These are phyloP conservation scores for Gaillardinia entomophila DNA, from an alignment of 805 yeast genomes.

Conservation along the genomic window DNA sequence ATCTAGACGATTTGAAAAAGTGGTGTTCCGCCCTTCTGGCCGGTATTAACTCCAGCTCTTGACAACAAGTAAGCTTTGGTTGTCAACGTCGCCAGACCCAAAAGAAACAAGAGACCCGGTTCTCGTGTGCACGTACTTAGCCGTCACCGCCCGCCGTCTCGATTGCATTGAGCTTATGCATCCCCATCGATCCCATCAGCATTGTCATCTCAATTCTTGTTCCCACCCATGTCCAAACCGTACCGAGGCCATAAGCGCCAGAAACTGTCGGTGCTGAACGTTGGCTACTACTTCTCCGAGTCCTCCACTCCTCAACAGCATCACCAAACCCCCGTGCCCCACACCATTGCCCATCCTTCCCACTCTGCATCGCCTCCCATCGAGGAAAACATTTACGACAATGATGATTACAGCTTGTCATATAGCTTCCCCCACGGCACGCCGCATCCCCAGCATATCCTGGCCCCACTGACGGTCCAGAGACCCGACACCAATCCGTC, in stretches of 20 bases:
- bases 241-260: slow-evolving; percentile 29
- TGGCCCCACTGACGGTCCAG: background rate
- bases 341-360: slow-evolving; percentile 1
- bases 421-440: slow-evolving; percentile 13
- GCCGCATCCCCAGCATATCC: background rate
- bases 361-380: slow-evolving; percentile 4
- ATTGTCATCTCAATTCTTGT: too few relatives aligned
- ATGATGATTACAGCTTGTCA: slow-evolving; percentile 8
- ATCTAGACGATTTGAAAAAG: too few relatives aligned
- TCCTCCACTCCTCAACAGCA: slow-evolving; percentile 3
- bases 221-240: slow-evolving; percentile 1
- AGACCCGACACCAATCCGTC: background rate
- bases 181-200: too few relatives aligned
- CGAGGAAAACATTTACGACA: slow-evolving; percentile 4
- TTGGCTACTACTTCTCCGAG: slow-evolving; percentile 20
- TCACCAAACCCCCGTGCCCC: background rate
- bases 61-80: too few relatives aligned
- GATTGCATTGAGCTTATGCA: too few relatives aligned
- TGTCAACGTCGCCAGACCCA: too few relatives aligned
- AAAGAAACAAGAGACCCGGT: too few relatives aligned
- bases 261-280: slow-evolving; percentile 27
- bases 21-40: too few relatives aligned
- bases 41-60: too few relatives aligned
- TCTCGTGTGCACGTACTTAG: too few relatives aligned
- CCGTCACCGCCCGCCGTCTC: too few relatives aligned